phyloP scores from a whole-genome alignment of 1,284 basidiomycete species.

The Bjerkandera adusta region DNA sequence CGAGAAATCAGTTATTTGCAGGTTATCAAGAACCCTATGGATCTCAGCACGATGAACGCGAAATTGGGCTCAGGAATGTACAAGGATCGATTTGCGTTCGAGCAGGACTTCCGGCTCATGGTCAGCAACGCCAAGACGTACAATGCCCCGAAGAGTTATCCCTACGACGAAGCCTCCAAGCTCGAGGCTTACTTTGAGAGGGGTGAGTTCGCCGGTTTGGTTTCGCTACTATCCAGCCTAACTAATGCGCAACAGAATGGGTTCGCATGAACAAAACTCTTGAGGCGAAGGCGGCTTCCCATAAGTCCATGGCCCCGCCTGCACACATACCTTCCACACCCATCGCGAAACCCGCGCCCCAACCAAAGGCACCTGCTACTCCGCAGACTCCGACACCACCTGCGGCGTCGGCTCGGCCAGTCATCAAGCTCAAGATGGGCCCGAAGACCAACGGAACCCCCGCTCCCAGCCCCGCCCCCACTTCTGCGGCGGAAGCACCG shows the following conservation, averaged over 20 bases:
- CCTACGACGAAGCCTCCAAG: constrained; percentile 73
- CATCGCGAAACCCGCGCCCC: constrained; percentile 34
- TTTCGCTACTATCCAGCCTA: constrained; percentile 11
- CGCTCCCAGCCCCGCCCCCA: constrained; percentile 2
- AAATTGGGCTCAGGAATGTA: constrained; percentile 91
- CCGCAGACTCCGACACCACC: constrained; percentile 34
- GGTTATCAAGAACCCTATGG: constrained; percentile 93
- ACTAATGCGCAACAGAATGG: constrained; percentile 52
- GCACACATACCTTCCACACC: constrained; percentile 28
- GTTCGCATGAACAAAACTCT: constrained; percentile 76
- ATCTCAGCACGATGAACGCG: constrained; percentile 85
- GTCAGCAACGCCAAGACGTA: constrained; percentile 87
- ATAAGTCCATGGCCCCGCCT: constrained; percentile 27
- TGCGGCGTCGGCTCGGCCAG: constrained; percentile 41
- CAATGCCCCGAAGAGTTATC: constrained; percentile 74
- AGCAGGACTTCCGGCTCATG: constrained; percentile 87
- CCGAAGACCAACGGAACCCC: constrained; percentile 21
- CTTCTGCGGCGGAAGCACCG: constrained; percentile 16
- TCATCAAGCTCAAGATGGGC: constrained; percentile 57
- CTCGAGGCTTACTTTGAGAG: constrained; percentile 87
- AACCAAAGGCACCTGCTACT: constrained; percentile 23
- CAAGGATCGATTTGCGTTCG: constrained; percentile 81
- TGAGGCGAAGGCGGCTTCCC: constrained; percentile 37
- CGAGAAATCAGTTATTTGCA: constrained; percentile 72
- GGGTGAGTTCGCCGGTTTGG: constrained; percentile 44